Conservation (phyloP, 2,329 filamentous ascomycete species). For the Periconia sp. region DNA sequence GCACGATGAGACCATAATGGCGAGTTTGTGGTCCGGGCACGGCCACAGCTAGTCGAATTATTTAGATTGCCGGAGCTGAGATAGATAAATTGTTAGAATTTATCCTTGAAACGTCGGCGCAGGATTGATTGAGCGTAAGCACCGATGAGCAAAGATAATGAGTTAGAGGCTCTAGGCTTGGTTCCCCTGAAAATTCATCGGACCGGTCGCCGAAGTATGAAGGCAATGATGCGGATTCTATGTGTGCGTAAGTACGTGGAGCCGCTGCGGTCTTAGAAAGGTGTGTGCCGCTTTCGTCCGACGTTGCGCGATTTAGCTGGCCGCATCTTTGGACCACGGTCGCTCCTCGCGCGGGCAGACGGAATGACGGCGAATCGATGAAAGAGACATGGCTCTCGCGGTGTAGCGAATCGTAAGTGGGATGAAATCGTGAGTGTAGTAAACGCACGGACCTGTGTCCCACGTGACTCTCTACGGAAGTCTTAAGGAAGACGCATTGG, state of each 20-base stretch:
- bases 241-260: neutral
- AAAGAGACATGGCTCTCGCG: no score
- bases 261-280: no score
- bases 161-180: slow-evolving; percentile 8
- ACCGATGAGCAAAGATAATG: slow-evolving; percentile 12
- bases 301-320: no score
- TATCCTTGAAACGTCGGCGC: slow-evolving; percentile 29
- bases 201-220: slow-evolving; percentile 20
- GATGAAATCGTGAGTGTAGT: no score
- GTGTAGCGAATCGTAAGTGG: no score
- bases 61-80: slow-evolving; percentile 18
- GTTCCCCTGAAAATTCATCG: slow-evolving; percentile 9
- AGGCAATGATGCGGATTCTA: neutral
- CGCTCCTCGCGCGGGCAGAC: no score
- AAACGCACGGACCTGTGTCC: no score
- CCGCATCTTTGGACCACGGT: no score
- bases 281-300: no score
- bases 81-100: slow-evolving; percentile 25
- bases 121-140: slow-evolving; percentile 17
- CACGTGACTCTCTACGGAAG: no score
- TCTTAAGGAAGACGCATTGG: no score
- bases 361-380: no score
- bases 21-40: slow-evolving; percentile 15
- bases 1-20: slow-evolving; percentile 16
- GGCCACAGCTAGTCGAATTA: slow-evolving; percentile 9